A percentile compares a stretch with the other conserved stretches of the same genome.
phyloP scores from a whole-genome alignment of 2,329 filamentous ascomycete species.

The Aureobasidium sp. region DNA sequence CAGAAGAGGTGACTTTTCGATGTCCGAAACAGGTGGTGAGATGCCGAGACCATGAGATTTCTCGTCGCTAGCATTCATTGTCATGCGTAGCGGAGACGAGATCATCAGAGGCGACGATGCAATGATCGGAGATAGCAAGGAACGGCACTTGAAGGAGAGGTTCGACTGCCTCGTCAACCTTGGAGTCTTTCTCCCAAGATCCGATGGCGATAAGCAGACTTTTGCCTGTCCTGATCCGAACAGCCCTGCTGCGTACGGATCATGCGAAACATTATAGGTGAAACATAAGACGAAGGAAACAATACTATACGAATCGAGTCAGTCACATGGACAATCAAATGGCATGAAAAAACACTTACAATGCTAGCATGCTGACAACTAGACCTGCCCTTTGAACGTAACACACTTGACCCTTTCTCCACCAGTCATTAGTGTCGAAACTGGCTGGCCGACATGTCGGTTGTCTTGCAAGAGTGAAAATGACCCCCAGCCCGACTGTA shows the following conservation, averaged over 20 bases:
- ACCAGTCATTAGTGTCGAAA: background rate
- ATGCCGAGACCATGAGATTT: background rate
- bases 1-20: background rate
- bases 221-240: background rate
- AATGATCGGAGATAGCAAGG: background rate
- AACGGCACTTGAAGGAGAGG: constrained; percentile 6
- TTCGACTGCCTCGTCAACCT: background rate
- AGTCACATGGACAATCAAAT: background rate
- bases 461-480: background rate
- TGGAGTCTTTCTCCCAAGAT: background rate
- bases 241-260: constrained; percentile 2
- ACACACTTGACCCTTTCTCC: constrained; percentile 2
- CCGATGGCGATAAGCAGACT: background rate
- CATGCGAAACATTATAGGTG: background rate
- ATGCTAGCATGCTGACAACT: background rate
- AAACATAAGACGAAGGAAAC: constrained; percentile 3
- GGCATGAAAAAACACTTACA: background rate
- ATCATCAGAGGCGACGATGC: background rate
- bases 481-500: background rate
- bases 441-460: constrained; percentile 1
- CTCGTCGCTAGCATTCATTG: background rate
- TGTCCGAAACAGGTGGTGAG: background rate
- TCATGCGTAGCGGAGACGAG: background rate
- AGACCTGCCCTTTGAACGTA: background rate
- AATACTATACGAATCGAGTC: background rate